Evolutionary conservation across 176 grass and related monocot species (phyloP).

Genomic region (Bolboschoenus planiculmis): DNA sequence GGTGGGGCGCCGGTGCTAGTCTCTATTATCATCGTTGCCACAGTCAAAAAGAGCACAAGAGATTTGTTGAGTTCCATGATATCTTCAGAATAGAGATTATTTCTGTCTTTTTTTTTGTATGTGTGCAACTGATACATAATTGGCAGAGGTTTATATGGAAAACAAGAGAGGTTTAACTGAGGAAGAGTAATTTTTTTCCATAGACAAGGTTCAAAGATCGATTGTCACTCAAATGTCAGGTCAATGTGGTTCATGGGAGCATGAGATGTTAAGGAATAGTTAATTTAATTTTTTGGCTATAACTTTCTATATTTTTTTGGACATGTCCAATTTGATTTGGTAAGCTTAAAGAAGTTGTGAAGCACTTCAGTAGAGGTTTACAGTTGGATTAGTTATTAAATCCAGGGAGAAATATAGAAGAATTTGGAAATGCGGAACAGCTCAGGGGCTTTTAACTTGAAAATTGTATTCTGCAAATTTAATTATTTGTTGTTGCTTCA

Average conservation of each 20-base stretch:
- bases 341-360: neutral
- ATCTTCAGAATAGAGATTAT: neutral
- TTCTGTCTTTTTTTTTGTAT: neutral
- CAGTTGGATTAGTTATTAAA: conserved; percentile 14
- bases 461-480: neutral
- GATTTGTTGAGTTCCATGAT: neutral
- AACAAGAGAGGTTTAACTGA: neutral
- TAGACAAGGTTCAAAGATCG: neutral
- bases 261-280: neutral
- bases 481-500: neutral
- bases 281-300: neutral
- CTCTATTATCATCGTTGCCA: neutral
- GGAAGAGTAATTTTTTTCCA: neutral
- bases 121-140: neutral
- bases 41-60: neutral
- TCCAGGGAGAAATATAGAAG: neutral
- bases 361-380: conserved; percentile 9
- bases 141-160: neutral
- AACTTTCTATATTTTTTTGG: neutral
- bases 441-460: neutral
- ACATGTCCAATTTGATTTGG: neutral
- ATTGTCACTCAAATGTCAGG: neutral
- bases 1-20: neutral
- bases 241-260: neutral
- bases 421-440: conserved; percentile 3